Evolutionary conservation across 441 rosid genomes (phyloP), one percentile per base, ranked within the genome.

Genomic region (Jatropha multifida): DNA sequence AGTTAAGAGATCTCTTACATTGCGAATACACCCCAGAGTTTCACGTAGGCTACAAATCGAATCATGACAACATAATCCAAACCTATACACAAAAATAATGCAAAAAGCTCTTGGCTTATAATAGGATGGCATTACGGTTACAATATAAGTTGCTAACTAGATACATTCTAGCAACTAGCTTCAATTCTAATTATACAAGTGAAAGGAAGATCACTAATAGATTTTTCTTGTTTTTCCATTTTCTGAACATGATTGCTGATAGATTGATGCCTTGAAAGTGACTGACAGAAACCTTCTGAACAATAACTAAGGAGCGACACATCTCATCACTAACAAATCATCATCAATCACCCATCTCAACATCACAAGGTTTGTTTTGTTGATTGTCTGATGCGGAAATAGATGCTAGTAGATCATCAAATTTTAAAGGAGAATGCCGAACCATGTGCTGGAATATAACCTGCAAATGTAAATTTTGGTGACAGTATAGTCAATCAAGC

Each of bases 391-490:
- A 74, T n/a, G 92, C 77, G 77, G 80, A 76, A 69, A 83, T 71
- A n/a, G 94, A 85, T 48, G 87, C 80, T 32, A 89, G 78, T 52
- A 95, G 83, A 85, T 95, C 97, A 67, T 90, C 95, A 63, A 93
- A 74, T 83, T 86, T 90, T 70, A 92, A 61, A 23, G 99, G 97
- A 69, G 92, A 85, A 78, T 88, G 90, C 58, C 98, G 84, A 58
- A 86, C 97, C 49, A 81, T 78, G 73, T 88, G 86, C 79, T 95
- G 99, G 82, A 95, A 95, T 78, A 93, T 69, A 68, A 95, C 81
- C 99, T 95, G 85, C 82, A 83, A 79, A 60, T 56, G 77, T 44
- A 62, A 56, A 79, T 80, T 56, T n/a, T 46, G 51, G 63, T 17
- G 55, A 52, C 64, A 7, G n/a, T 66, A 65, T 69, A 70, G 68